Evolutionary conservation across 2,329 filamentous ascomycete genomes (phyloP), one percentile per base, ranked within the genome.

Genomic region (Penicillium sp.): DNA sequence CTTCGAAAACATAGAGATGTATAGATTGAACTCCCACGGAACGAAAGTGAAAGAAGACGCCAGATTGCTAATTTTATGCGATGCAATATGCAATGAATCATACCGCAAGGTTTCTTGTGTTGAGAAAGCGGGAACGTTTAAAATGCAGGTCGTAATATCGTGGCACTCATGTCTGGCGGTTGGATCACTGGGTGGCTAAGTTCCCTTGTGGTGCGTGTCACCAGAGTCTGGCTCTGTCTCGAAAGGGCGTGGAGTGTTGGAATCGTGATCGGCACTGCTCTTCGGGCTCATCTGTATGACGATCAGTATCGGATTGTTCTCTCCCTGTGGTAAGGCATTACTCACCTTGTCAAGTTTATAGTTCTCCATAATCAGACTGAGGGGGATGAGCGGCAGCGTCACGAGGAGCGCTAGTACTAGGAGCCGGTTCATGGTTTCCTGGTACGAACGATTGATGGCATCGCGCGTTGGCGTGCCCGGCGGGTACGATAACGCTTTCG

Each of bases 361-460:
- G 70, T 89, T 83, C 70, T 79, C 78, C 81, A 87, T 83, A n/a
- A 82, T 60, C 58, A 87, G 74, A 61, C 81, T 83, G 57, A 88
- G 71, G 6, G 84, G 78, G 42, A 89, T 75, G 25, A 89, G 78
- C 2, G 86, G 87, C 19, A 86, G 75, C 13, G 83, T 78, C 37
- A 83, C 81, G 57, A 82, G 77, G 10, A 86, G 74, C 2, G 85
- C 84, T 53, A 86, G 77, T 11, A 81, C 82, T 48, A 88, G 73
- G 19, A 88, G 77, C 61, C 81, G 83, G 30, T 82, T 82, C 84
- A 88, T 88, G 2, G 85, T 87, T 73, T 89, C 85, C 70, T 87
- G 84, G 63, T 90, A 90, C 1, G 86, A 83, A 37, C 79, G 80
- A 60, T 87, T 85, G 70, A 90, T 89, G 1, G 87, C 88, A 13